Base-by-base conservation (phyloP, 345 rosid genomes). In the Mercurialis annua region DNA sequence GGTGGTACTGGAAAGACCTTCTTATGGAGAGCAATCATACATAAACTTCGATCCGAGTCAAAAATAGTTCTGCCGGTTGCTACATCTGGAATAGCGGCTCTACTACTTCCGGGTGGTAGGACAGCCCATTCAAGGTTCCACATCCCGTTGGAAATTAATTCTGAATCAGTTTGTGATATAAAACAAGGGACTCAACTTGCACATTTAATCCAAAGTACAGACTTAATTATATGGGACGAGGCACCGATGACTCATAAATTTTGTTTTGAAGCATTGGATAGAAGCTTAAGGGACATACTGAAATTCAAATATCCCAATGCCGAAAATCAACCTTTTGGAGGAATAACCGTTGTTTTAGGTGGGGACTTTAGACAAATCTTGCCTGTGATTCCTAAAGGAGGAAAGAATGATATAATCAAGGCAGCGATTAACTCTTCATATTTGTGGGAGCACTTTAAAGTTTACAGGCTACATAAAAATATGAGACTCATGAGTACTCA, bases 211-310 rank as follows among this genome's bases (percentile, higher is more conserved):
- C 4, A 46, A 17, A 46, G 2, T 3, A 4, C 50, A 14, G 17
- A 44, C 2, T 10, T 44, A 3, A 47, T 47, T 7, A 47, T 47
- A 47, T 47, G 51, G 51, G 24, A 48, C 20, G 51, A 48, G 20
- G 52, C 52, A 0, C 24, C 24, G 5, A 48, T 48, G 52, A 24
- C 52, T 1, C 18, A 48, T n/a, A 48, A n/a, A 48, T 48, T 48
- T 48, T 48, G 23, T n/a, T n/a, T 48, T 65, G 21, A 65, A 33
- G 68, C 68, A 3, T 47, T 49, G 9, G 31, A 65, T 15, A 65
- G 6, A 11, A 48, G 29, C 3, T 33, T 49, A 1, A 8, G 20
- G 11, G 67, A 47, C 36, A 44, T 64, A 11, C 17, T 64, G n/a
- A n/a, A n/a, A n/a, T n/a, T 16, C 15, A 16, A 44, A 5, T 44